Percentiles rank a stretch among this genome's conserved stretches.
These are phyloP conservation scores for Fragaria nilgerrensis DNA, from an alignment of 306 rosid species.

Conservation along the genomic window DNA sequence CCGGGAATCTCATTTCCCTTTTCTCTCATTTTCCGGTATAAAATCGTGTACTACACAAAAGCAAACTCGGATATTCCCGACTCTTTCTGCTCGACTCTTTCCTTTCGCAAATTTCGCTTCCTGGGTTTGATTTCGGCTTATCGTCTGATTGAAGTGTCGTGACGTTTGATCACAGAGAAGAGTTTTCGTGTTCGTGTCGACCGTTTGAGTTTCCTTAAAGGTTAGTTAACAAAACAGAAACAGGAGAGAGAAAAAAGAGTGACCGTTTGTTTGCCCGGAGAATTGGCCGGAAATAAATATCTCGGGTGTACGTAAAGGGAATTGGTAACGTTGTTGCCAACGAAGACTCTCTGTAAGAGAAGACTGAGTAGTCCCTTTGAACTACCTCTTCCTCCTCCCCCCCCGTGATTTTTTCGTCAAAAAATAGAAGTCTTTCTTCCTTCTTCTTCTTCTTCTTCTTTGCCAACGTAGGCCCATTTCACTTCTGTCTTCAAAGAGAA, in stretches of 20 bases:
- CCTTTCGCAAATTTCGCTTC: conserved; percentile 12
- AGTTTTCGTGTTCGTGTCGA: not conserved
- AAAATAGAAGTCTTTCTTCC: conserved; percentile 29
- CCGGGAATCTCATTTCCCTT: not conserved
- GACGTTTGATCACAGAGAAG: not conserved
- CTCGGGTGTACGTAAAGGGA: conserved; percentile 23
- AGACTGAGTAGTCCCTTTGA: conserved; percentile 27
- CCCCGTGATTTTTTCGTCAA: conserved; percentile 43
- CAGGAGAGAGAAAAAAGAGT: not conserved
- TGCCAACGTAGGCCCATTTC: conserved; percentile 25
- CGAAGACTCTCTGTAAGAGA: conserved; percentile 33
- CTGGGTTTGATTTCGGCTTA: conserved; percentile 34
- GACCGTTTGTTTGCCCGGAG: conserved; percentile 13
- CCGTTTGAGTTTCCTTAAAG: conserved; percentile 60
- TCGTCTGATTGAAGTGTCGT: conserved; percentile 29
- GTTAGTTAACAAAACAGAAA: conserved; percentile 23
- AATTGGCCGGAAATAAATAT: conserved; percentile 9
- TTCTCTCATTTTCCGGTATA: not conserved
- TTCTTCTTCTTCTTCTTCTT: no score
- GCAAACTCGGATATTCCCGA: not conserved
- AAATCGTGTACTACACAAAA: not conserved
- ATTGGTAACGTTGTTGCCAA: conserved; percentile 42
- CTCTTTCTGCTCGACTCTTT: not conserved
- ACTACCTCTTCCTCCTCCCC: not conserved
- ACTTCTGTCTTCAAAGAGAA: conserved; percentile 27